Evolutionary conservation across 2,329 filamentous ascomycete species (phyloP), one percentile per base, ranked within the genome.

Genomic region (Fusarium tupiense): DNA sequence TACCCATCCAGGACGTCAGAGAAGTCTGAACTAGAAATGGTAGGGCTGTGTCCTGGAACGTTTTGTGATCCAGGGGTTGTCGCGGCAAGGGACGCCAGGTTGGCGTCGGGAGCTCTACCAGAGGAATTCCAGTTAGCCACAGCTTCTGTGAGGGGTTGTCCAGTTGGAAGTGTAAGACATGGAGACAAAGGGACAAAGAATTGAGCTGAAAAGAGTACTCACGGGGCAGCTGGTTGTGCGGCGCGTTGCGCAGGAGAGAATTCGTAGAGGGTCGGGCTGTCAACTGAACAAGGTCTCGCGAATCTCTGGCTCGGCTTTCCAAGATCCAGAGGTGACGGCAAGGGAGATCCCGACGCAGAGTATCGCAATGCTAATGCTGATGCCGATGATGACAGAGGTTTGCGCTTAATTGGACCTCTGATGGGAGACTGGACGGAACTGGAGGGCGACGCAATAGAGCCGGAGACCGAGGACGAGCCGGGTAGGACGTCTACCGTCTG

Each of bases 181-280:
- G 38, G 31, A 46, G 22, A 64, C 56, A 58, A 65, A 56, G 65
- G 40, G 29, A 61, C 61, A 56, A 64, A 64, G 43, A 64, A 59
- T 50, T 47, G 20, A 40, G 50, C 24, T 41, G 37, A 47, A 24
- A 35, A 37, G 37, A 56, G 59, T 17, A 80, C 81, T 82, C 69
- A 82, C 81, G 76, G 71, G 61, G 46, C 64, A 58, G 69, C 67
- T 69, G 67, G 67, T 47, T 61, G 65, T 35, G 69, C 72, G 35
- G 70, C 69, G 52, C 74, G 69, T 49, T 73, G 64, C 58, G 76
- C 69, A 26, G 76, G 64, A 47, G 87, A 86, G 76, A 89, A 90
- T 77, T 90, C 88, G 86, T 91, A 91, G 56, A 91, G 82, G 38
- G 88, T 91, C 69, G 89, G 89, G 79, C 89, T 91, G 80, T 91